Percentiles rank a stretch among this genome's conserved stretches.
phyloP scores from a whole-genome alignment of 192 early-diverging fungal species.

The Gonapodya sp. region DNA sequence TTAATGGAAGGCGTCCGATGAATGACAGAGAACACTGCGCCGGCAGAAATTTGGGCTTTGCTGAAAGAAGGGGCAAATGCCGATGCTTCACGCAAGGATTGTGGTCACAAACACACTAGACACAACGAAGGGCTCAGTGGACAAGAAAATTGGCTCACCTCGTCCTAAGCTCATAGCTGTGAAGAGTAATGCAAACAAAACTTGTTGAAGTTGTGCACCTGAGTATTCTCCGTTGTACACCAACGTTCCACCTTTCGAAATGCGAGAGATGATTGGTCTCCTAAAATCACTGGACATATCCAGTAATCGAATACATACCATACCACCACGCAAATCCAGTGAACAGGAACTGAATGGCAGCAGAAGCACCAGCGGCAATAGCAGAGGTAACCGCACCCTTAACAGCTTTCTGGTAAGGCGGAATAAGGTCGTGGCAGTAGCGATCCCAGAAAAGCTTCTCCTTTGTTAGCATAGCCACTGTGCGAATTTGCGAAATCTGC shows the following conservation, averaged over 20 bases:
- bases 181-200: background rate
- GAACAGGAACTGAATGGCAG: background rate
- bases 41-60: conserved; percentile 42
- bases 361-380: background rate
- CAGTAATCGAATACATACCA: too few species aligned
- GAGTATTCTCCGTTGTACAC: background rate
- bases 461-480: background rate
- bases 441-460: background rate
- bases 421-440: background rate
- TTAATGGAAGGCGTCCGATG: conserved; percentile 40
- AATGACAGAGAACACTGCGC: conserved; percentile 35
- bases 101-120: background rate
- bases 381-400: background rate
- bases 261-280: too few species aligned
- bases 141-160: background rate
- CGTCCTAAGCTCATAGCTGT: background rate
- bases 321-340: background rate
- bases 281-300: too few species aligned
- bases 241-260: background rate
- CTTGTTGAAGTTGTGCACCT: background rate
- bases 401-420: background rate
- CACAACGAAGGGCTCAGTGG: background rate
- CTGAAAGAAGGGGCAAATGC: background rate
- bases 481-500: conserved; percentile 1
- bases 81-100: background rate